Percentiles rank a stretch among this genome's conserved stretches.
These are phyloP conservation scores for Aureobasidium musti DNA, from an alignment of 2,329 filamentous ascomycete genomes.

Conservation along the genomic window DNA sequence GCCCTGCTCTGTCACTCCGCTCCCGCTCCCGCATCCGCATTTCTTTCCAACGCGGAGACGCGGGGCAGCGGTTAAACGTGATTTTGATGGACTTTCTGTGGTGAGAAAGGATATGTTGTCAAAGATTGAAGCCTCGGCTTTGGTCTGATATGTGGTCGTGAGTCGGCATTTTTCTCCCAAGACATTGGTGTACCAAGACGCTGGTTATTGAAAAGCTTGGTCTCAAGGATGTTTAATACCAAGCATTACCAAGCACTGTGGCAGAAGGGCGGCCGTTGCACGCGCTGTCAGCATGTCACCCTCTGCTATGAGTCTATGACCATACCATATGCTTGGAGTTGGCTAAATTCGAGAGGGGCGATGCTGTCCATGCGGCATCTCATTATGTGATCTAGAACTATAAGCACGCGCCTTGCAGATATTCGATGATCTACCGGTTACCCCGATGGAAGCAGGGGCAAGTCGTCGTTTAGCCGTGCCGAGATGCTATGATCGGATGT, in stretches of 20 bases:
- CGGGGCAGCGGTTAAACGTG: conserved; percentile 20
- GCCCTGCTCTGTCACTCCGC: conserved; percentile 4
- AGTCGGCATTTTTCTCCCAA: neutral
- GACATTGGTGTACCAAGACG: neutral
- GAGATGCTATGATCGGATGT: neutral
- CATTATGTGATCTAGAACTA: neutral
- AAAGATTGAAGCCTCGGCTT: neutral
- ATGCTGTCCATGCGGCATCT: neutral
- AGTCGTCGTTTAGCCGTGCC: conserved; percentile 14
- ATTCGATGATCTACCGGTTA: conserved; percentile 3
- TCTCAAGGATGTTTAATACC: neutral
- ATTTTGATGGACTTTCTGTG: neutral
- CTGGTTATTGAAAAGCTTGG: conserved; percentile 8
- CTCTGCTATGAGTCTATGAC: neutral
- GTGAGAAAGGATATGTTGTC: neutral
- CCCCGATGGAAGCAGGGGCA: conserved; percentile 16
- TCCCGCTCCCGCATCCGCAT: conserved; percentile 18
- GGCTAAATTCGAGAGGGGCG: conserved; percentile 24
- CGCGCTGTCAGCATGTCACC: neutral
- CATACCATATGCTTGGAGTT: neutral
- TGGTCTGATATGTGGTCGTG: neutral
- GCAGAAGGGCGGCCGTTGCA: neutral
- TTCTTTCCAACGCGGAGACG: conserved; percentile 6
- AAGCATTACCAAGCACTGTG: conserved; percentile 22
- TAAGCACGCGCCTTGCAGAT: conserved; percentile 6